Percentiles rank a stretch among this genome's conserved stretches.
Evolutionary conservation across 1,139 yeast species (phyloP).

Genomic region (Hyphopichia khmerensis): DNA sequence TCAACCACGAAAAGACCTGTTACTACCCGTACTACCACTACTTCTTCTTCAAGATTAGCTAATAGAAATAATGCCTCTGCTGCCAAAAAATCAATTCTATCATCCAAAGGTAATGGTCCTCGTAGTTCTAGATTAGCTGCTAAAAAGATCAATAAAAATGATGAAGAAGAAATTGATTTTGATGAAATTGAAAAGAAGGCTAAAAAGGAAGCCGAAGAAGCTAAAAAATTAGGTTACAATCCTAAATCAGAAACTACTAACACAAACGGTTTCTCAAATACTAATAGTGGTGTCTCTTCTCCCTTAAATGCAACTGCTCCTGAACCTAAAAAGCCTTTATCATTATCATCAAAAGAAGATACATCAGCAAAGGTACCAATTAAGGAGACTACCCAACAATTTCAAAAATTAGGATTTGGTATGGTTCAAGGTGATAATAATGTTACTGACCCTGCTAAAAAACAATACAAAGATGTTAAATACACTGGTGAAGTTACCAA

Average conservation of each 20-base stretch:
- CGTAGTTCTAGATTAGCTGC: conserved; percentile 58
- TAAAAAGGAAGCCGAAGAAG: conserved; percentile 74
- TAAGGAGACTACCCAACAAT: conserved; percentile 64
- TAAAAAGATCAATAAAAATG: conserved; percentile 45
- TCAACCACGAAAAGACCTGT: conserved; percentile 20
- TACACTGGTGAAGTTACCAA: conserved; percentile 72
- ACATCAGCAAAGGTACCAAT: conserved; percentile 24
- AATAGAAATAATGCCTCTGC: conserved; percentile 17
- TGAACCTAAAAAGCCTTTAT: conserved; percentile 7
- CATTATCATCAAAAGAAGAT: conserved; percentile 10
- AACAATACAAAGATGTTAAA: conserved; percentile 48
- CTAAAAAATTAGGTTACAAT: conserved; percentile 69
- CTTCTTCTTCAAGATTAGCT: conserved; percentile 18
- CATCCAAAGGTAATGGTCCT: conserved; percentile 45
- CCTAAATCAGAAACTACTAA: conserved; percentile 44
- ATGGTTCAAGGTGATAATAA: conserved; percentile 57
- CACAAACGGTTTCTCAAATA: not conserved
- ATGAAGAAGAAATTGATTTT: conserved; percentile 74
- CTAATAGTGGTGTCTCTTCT: conserved; percentile 4
- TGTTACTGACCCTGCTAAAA: conserved; percentile 28
- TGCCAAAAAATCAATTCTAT: conserved; percentile 40
- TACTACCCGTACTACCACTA: conserved; percentile 22
- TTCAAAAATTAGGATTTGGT: conserved; percentile 83
- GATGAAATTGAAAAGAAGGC: conserved; percentile 91
- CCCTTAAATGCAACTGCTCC: not conserved